phyloP scores from a whole-genome alignment of 2,329 filamentous ascomycete species.

The Neoascochyta sp. region DNA sequence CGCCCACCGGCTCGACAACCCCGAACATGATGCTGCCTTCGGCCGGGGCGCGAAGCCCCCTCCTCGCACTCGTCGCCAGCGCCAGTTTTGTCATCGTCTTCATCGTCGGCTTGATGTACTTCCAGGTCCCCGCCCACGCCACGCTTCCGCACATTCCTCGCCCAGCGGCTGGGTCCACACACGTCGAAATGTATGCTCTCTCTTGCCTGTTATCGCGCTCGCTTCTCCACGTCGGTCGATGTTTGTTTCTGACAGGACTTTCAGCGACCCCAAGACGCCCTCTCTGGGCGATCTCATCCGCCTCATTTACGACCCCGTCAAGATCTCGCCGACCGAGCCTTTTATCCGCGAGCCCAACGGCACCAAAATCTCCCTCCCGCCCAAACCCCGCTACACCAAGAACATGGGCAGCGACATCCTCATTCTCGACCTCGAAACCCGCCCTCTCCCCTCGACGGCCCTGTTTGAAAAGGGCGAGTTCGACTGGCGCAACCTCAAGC shows the following conservation, averaged over 20 bases:
- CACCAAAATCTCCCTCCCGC: conserved; percentile 27
- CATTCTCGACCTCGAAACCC: conserved; percentile 37
- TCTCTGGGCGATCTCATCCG: conserved; percentile 33
- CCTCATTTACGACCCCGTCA: conserved; percentile 31
- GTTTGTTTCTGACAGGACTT: conserved; percentile 15
- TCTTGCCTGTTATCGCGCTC: background rate
- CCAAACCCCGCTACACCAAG: conserved; percentile 31
- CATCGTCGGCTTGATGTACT: conserved; percentile 35
- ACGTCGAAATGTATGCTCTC: conserved; percentile 26
- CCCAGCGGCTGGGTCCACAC: conserved; percentile 13
- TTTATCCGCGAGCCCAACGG: conserved; percentile 32
- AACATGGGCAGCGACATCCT: conserved; percentile 34
- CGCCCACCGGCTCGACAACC: conserved; percentile 3
- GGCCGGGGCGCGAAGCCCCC: conserved; percentile 29
- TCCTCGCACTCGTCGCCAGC: conserved; percentile 30
- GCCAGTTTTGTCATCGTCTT: conserved; percentile 32
- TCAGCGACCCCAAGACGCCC: conserved; percentile 20
- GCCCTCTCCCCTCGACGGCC: conserved; percentile 31
- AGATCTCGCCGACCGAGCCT: conserved; percentile 22
- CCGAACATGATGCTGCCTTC: conserved; percentile 31
- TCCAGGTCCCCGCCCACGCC: conserved; percentile 28
- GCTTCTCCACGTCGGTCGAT: conserved; percentile 1
- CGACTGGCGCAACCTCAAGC: conserved; percentile 37
- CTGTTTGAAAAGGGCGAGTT: conserved; percentile 30
- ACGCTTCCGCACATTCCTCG: conserved; percentile 16